Evolutionary conservation across 441 rosid species (phyloP), one percentile per base, ranked within the genome.

Genomic region (Theobroma grandiflorum): DNA sequence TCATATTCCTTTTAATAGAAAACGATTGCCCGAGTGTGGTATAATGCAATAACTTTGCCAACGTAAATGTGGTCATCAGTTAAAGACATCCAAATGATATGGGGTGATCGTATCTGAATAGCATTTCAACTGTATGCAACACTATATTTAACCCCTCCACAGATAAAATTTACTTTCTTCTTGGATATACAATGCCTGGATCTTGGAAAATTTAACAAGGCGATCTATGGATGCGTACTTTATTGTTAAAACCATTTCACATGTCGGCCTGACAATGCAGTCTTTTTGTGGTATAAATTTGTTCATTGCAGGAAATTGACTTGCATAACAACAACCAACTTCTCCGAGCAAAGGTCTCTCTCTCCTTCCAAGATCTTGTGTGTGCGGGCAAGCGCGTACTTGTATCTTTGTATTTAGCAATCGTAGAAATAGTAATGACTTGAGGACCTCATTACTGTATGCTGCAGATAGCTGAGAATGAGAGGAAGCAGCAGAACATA

Each of bases 311-410:
- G 97, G 95, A 93, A 86, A 80, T 90, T 61, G 97, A 93, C 75
- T 84, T 93, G 89, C 94, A 93, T 83, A 91, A 87, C 87, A 88
- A 83, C 68, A 93, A 93, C 85, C 97, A 91, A 82, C 86, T 91
- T 79, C 97, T 93, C 70, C 90, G 95, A 76, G 89, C 94, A 33
- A 90, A 90, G 97, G 95, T 93, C 8, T 52, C 49, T 80, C 43
- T 45, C 14, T 72, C 49, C 37, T 31, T 33, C 38, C 26, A 26
- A 26, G 31, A 15, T 40, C 50, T 4, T n/a, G 0, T 45, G 10
- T 55, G 62, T 9, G 33, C 11, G 15, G 4, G 14, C 33, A 42
- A 55, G 4, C 8, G 6, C 33, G 7, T 55, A 11, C 16, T 53
- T n/a, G 33, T 33, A 31, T 38, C 40, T 73, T 73, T 35, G 18